Conservation (phyloP, 2,329 filamentous ascomycete species). For the Beauveria sp. region DNA sequence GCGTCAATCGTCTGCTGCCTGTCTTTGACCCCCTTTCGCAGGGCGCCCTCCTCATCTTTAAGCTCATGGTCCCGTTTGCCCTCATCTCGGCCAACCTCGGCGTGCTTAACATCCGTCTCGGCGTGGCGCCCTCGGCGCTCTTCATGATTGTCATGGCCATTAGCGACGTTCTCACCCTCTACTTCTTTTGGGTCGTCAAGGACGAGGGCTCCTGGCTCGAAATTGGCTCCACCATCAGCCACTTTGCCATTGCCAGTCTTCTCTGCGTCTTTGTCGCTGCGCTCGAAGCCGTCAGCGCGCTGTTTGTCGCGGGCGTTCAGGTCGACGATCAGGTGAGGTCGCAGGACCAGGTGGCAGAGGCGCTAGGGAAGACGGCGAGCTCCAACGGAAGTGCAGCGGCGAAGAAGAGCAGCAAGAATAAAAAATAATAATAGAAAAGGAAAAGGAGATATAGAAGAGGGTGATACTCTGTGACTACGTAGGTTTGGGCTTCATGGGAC, state of each 20-base stretch:
- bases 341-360: neutral
- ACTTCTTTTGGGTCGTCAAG: slow-evolving; percentile 96
- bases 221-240: slow-evolving; percentile 92
- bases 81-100: slow-evolving; percentile 91
- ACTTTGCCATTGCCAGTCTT: slow-evolving; percentile 87
- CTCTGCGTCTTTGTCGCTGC: slow-evolving; percentile 85
- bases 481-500: neutral
- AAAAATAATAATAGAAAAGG: neutral
- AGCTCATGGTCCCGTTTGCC: slow-evolving; percentile 88
- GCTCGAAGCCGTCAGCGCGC: slow-evolving; percentile 76
- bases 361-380: neutral
- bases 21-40: slow-evolving; percentile 93
- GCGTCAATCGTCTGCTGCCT: slow-evolving; percentile 78
- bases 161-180: slow-evolving; percentile 83
- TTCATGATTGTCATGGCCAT: slow-evolving; percentile 94
- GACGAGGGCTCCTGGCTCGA: slow-evolving; percentile 97
- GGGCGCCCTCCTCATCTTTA: slow-evolving; percentile 75
- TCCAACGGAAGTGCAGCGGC: neutral
- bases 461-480: neutral
- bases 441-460: neutral
- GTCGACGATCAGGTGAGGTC: slow-evolving; percentile 34
- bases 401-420: slow-evolving; percentile 8
- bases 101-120: slow-evolving; percentile 75
- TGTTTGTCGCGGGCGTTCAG: slow-evolving; percentile 74
- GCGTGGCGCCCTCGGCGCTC: slow-evolving; percentile 77